phyloP scores from a whole-genome alignment of 306 rosid genomes.

The Castanea crenata region DNA sequence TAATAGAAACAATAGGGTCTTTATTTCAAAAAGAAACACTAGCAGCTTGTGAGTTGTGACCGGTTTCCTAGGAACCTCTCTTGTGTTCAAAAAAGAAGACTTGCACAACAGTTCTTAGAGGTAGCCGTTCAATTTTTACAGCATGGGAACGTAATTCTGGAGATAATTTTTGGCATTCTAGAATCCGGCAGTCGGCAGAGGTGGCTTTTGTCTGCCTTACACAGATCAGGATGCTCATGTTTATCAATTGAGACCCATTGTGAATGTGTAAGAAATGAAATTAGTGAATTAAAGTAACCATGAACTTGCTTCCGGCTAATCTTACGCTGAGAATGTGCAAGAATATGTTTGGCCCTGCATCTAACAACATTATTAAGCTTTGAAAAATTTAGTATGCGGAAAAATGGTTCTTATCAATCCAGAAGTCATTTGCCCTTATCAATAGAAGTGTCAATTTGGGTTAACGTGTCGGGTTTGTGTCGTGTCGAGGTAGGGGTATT shows the following conservation, averaged over 20 bases:
- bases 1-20: neutral
- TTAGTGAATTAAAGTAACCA: neutral
- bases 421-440: no score
- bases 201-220: constrained; percentile 65
- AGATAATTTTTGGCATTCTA: constrained; percentile 75
- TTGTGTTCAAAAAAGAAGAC: constrained; percentile 69
- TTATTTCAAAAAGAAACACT: neutral
- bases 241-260: constrained; percentile 21
- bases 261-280: neutral
- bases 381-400: neutral
- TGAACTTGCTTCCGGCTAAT: neutral
- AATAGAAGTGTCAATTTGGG: no score
- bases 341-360: neutral
- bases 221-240: constrained; percentile 68
- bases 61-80: constrained; percentile 43
- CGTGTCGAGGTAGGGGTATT: no score
- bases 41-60: constrained; percentile 27
- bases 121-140: constrained; percentile 73
- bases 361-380: neutral
- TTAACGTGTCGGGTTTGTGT: no score
- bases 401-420: neutral
- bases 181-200: constrained; percentile 40
- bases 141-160: constrained; percentile 67
- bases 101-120: constrained; percentile 76
- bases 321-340: neutral